Evolutionary conservation across 2,329 filamentous ascomycete genomes (phyloP).

Genomic region (Pezicula rhizophila): DNA sequence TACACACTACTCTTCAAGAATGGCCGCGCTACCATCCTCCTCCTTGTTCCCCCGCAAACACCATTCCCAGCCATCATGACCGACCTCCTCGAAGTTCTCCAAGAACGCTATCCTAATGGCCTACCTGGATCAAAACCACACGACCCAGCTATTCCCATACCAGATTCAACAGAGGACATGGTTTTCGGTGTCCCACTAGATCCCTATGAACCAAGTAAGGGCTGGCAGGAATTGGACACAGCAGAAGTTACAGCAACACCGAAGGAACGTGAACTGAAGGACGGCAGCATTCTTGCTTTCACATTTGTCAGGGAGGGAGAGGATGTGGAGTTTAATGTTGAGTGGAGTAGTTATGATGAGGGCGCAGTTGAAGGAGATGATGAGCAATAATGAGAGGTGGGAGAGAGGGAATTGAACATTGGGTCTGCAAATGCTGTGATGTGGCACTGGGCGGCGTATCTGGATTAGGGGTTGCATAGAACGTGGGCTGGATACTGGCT

Average conservation of each 20-base stretch:
- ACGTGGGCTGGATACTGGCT: too few relatives aligned
- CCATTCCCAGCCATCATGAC: conserved; percentile 51
- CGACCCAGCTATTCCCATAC: conserved; percentile 31
- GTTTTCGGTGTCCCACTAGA: conserved; percentile 41
- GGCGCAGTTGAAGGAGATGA: conserved; percentile 8
- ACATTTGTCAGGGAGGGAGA: conserved; percentile 30
- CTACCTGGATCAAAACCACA: conserved; percentile 35
- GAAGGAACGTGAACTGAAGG: conserved; percentile 30
- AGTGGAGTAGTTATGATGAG: conserved; percentile 25
- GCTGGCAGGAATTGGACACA: conserved; percentile 38
- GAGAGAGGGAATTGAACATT: too few relatives aligned
- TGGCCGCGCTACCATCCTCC: conserved; percentile 63
- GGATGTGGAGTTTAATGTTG: conserved; percentile 22
- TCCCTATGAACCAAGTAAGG: conserved; percentile 39
- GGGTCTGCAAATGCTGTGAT: too few relatives aligned
- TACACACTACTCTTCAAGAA: conserved; percentile 68
- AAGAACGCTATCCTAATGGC: conserved; percentile 49
- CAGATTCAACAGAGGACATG: conserved; percentile 32
- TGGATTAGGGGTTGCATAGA: too few relatives aligned
- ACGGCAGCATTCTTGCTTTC: conserved; percentile 35
- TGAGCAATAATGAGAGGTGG: conserved; percentile 4
- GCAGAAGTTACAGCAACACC: conserved; percentile 29
- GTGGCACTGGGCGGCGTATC: too few relatives aligned
- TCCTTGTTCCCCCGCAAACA: conserved; percentile 55
- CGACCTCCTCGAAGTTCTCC: conserved; percentile 52